Evolutionary conservation across 345 rosid species (phyloP), one percentile per base, ranked within the genome.

Genomic region (Bretschneidera sinensis): DNA sequence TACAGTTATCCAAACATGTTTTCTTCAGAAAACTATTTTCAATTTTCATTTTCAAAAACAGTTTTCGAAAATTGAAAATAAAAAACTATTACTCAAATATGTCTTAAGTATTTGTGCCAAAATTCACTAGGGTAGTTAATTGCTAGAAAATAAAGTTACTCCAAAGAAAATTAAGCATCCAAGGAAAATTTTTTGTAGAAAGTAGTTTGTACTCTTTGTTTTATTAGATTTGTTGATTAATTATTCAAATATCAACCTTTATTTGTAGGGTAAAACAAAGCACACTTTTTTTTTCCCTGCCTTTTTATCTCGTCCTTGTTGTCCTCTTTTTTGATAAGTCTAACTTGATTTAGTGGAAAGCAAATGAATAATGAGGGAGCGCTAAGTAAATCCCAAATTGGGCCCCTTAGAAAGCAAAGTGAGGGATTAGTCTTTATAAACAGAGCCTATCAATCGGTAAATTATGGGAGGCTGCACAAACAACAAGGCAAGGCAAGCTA

Each of bases 401-500:
- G 82, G 78, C 13, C 65, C 79, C 73, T 63, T 13, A 1, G 35
- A 57, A 64, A 58, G 61, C 54, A 78, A 79, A 71, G 70, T 31
- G n/a, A 33, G 45, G 16, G 63, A 63, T 59, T 58, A 53, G 47
- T 13, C n/a, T 28, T 63, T 59, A 49, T 52, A 45, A 48, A 62
- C 54, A n/a, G n/a, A n/a, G n/a, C n/a, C n/a, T n/a, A n/a, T n/a
- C n/a, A n/a, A n/a, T 51, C 60, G 22, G 54, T 31, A 56, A 54
- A 47, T 66, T 24, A 72, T 58, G 63, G 63, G 71, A 55, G 39
- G 52, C 5, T 54, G 75, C 85, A 79, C 83, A 64, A 70, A 84
- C 79, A 84, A 78, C 70, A 71, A 79, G 83, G 78, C 80, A 78
- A 74, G 70, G 57, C 59, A 54, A 57, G n/a, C n/a, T n/a, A n/a